Base-by-base conservation (phyloP, 805 yeast genomes). In the Metschnikowia peoriensis region DNA sequence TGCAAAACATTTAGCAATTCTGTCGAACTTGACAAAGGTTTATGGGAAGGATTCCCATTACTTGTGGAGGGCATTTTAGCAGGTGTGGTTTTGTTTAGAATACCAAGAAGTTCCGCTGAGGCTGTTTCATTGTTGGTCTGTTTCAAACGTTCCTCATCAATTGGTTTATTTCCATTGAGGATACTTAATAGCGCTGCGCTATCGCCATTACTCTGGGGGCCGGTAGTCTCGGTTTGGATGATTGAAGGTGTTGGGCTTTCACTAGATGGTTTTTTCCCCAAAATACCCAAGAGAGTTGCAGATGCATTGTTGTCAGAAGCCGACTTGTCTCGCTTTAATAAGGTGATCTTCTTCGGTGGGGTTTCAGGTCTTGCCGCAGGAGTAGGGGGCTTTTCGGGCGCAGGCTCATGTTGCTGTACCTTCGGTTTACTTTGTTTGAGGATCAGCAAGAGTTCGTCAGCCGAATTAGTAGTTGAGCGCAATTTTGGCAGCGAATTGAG, bases 181-280 rank as follows among this genome's bases (percentile, higher is more conserved):
- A 60, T 42, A 10, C 57, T 62, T 55, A 61, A 57, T 17, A 60
- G 40, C 39, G 53, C 63, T 9, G 63, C 50, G 8, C 59, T 40
- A n/a, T 46, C 37, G 9, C 48, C 46, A 7, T 28, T 34, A 7
- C 38, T 12, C 29, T 41, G 35, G 7, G 38, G 42, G 22, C 28
- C n/a, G n/a, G 28, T 15, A 28, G 42, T 10, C 16, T 46, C 49
- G 2, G 44, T 38, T 22, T 12, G 35, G 38, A n/a, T 45, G 34
- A 44, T 44, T 32, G 44, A 37, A n/a, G 56, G 28, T 35, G 42
- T 44, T 14, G 50, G 46, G 5, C 44, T 17, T 11, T 52, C 55
- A 27, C 46, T 22, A 11, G 50, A 35, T 9, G 58, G 58, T 9
- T 50, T 52, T 44, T 54, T 56, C 16, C 60, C 60, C 40, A 59